Evolutionary conservation across 768 basidiomycete species (phyloP), one percentile per base, ranked within the genome.

Genomic region (Phylloporus sp.): DNA sequence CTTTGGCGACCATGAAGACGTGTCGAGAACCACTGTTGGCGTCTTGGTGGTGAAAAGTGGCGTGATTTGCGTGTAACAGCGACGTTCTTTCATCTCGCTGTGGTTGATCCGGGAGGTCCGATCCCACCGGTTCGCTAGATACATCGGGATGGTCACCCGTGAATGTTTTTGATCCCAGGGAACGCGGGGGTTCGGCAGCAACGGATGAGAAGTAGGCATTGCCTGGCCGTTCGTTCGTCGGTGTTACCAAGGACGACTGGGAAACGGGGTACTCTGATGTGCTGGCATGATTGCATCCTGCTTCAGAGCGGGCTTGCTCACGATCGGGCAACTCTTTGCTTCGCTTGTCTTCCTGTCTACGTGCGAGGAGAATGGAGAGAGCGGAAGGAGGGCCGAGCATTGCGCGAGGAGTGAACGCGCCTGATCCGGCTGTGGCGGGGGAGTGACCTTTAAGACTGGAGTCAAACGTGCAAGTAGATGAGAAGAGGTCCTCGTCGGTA

Each of bases 351-450:
- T 48, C 52, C 18, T 49, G 43, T 27, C 53, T 58, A 3, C 44
- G 63, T 5, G 69, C 56, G 48, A 70, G 59, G 36, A 72, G 62
- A 28, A 70, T 38, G n/a, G 71, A 70, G 28, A 70, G 59, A 10
- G 59, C 64, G 4, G 71, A 72, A 28, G 67, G 66, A 14, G 50
- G 51, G 1, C 42, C 58, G 17, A 54, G 40, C 28, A 52, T 33
- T 49, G 57, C 37, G 60, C 62, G 67, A 21, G 62, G 52, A n/a
- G 61, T 59, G 38, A 56, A 58, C 28, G 7, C 24, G 17, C 48
- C 49, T 7, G 60, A 52, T 3, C 39, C 53, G 2, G 33, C 38
- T 26, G 39, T 42, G 20, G 32, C 27, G 22, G 48, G 40, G 5
- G 49, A 47, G 9, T 21, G 51, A 18, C 14, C 46, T 21, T 47